These are phyloP conservation scores for Myxozyma geophila DNA, from an alignment of 805 yeast species.

Conservation along the genomic window DNA sequence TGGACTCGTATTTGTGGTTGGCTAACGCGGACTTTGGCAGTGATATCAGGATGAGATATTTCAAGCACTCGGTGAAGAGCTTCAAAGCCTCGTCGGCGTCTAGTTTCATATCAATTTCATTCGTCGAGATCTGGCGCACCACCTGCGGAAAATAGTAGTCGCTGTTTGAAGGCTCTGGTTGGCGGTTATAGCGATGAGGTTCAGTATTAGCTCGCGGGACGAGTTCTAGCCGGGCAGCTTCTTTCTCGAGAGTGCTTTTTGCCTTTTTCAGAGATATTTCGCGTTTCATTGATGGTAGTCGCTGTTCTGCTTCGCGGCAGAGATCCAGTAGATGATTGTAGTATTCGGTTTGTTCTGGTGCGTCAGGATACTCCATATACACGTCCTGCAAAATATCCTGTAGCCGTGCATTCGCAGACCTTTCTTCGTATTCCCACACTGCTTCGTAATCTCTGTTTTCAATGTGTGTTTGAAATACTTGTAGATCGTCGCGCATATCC, in stretches of 20 bases:
- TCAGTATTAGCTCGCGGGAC: too few species aligned
- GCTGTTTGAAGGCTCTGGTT: too few species aligned
- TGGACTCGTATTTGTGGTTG: too few species aligned
- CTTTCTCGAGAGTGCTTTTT: not conserved
- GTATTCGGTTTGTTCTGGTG: too few species aligned
- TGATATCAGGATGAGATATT: not conserved
- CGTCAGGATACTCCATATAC: not conserved
- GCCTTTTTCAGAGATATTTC: not conserved
- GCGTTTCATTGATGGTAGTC: not conserved
- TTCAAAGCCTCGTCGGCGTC: not conserved
- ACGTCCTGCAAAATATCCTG: not conserved
- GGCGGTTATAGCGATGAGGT: too few species aligned
- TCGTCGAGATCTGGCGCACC: not conserved
- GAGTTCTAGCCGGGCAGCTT: not conserved
- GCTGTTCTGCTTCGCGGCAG: not conserved
- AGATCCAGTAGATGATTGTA: not conserved
- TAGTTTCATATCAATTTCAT: not conserved
- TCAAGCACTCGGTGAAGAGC: not conserved
- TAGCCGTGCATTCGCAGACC: not conserved
- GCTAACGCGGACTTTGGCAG: not conserved
- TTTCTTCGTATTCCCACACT: not conserved
- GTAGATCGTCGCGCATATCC: too few species aligned
- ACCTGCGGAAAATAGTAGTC: not conserved
- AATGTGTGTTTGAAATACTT: too few species aligned
- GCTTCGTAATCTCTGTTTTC: not conserved